phyloP scores from a whole-genome alignment of 768 basidiomycete species.

The Phylloporus sp. region DNA sequence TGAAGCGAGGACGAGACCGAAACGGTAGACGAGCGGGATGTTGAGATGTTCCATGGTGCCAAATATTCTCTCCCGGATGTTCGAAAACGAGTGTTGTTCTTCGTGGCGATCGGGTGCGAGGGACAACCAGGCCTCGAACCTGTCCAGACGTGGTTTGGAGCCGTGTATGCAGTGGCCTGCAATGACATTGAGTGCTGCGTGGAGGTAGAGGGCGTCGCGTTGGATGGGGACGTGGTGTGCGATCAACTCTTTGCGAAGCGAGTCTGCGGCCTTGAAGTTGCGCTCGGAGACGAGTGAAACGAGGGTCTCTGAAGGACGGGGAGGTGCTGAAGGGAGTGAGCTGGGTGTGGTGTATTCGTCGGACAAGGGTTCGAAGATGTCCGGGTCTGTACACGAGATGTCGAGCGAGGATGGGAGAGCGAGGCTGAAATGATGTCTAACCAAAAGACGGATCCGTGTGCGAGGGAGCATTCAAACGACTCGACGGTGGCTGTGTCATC shows the following conservation, averaged over 20 bases:
- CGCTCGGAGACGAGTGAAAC: constrained; percentile 18
- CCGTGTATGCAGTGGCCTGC: constrained; percentile 13
- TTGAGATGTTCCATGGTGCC: constrained; percentile 26
- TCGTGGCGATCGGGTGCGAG: constrained; percentile 35
- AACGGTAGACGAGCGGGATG: constrained; percentile 36
- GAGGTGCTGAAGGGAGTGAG: constrained; percentile 17
- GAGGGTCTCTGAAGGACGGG: constrained; percentile 23
- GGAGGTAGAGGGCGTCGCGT: constrained; percentile 33
- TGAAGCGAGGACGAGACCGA: constrained; percentile 40
- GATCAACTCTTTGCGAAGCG: constrained; percentile 38
- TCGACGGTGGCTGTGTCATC: too few species aligned
- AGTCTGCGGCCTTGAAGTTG: constrained; percentile 28
- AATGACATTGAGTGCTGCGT: constrained; percentile 34
- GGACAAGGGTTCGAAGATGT: constrained; percentile 36
- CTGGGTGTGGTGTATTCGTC: constrained; percentile 27
- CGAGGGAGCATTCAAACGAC: too few species aligned
- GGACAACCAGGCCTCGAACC: constrained; percentile 41
- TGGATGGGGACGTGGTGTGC: constrained; percentile 36
- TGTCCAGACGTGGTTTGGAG: constrained; percentile 14
- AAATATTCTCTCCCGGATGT: constrained; percentile 33
- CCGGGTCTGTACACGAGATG: constrained; percentile 31
- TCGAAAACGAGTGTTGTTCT: constrained; percentile 16
- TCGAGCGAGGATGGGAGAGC: constrained; percentile 34
- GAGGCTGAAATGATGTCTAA: too few species aligned
- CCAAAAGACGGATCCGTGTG: too few species aligned